Evolutionary conservation across 78 protist species (phyloP), one percentile per base, ranked within the genome.

Genomic region (Cavenderia fasciculata): DNA sequence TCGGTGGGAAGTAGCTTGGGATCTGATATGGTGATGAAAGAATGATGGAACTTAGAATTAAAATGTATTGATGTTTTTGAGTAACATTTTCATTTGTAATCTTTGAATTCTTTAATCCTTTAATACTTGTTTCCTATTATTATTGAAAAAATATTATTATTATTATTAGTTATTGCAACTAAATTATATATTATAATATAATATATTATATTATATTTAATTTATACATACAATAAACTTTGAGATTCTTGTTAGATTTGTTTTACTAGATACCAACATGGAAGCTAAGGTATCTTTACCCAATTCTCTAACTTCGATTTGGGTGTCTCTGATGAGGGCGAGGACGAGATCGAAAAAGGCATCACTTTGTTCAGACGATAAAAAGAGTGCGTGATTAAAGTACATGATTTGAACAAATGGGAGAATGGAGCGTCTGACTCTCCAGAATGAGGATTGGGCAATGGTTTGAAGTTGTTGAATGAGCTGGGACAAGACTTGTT

Each of bases 251-350:
- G 21, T 29, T 16, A n/a, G 23, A 43, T 68, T 46, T 1, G 23
- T 36, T 65, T 75, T 75, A 40, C 33, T 34, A 11, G 90, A 56
- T 21, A 69, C 56, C 12, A 82, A 57, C 21, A 82, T 57, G 3
- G 90, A 82, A 18, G 77, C 71, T 1, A 82, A 49, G 6, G 90
- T 82, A 11, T 62, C 23, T 44, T 68, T 66, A 19, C 79, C 74
- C 27, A 29, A 40, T 47, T 82, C 90, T 23, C 90, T 38, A 31
- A 82, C 74, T 69, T 82, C 90, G 31, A 82, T 82, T 36, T 82
- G 90, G 2, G 77, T 23, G 34, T 82, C 90, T 40, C 47, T 29
- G 7, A 41, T 68, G 19, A 38, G 31, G 11, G 23, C 19, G 2
- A 68, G 7, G 6, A 82, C 78, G 1, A 59, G 31, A 21, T 56